Evolutionary conservation across 345 rosid genomes (phyloP).

Genomic region (thale cress (Arabidopsis thaliana)): TAIR10.1 NC_003076.8:21690001-21690500

Average conservation of each 20-base stretch:
- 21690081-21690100: constrained; percentile 94
- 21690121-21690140: constrained; percentile 87
- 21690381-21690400: constrained; percentile 95
- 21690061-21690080: constrained; percentile 94
- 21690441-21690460: background rate
- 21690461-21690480: constrained; percentile 16
- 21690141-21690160: constrained; percentile 89
- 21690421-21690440: constrained; percentile 66
- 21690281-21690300: constrained; percentile 17
- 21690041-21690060: constrained; percentile 23
- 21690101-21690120: constrained; percentile 97
- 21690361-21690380: constrained; percentile 96
- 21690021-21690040: background rate
- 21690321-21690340: constrained; percentile 49
- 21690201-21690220: constrained; percentile 81
- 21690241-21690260: constrained; percentile 74
- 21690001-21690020: background rate
- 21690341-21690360: constrained; percentile 98
- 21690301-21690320: constrained; percentile 19
- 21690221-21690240: constrained; percentile 87
- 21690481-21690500: constrained; percentile 8
- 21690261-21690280: background rate
- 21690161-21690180: constrained; percentile 91
- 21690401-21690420: constrained; percentile 96
- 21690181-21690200: constrained; percentile 96